Evolutionary conservation across 306 rosid species (phyloP), one percentile per base, ranked within the genome.

Genomic region (Gastrolobium bilobum): DNA sequence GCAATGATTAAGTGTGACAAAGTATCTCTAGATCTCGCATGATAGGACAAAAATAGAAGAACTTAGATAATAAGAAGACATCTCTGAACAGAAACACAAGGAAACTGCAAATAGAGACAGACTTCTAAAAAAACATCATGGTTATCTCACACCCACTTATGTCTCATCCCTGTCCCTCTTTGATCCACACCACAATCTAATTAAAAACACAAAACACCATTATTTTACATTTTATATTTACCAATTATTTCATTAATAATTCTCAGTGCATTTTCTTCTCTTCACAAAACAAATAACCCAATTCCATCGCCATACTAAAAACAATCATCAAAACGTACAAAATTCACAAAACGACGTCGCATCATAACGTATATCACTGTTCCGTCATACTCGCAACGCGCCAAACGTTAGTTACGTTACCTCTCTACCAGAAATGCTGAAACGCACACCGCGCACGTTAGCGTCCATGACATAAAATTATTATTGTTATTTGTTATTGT

Each of bases 31-130:
- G 64, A 62, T 72, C 48, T 34, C 4, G 11, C 4, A 61, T 34
- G 13, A 20, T 46, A 63, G 63, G 68, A 77, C 82, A 82, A 77
- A 68, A 60, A 10, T 63, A 43, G 56, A 70, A 42, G 11, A 74
- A 13, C 38, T 14, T 14, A 7, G 46, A 65, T 61, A 59, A 71
- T 67, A 51, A 38, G 57, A 80, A 54, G 75, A 35, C 79, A 61
- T 8, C n/a, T 58, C 51, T 26, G 53, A 35, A 42, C 71, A 52
- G 10, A 43, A 60, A 77, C 86, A 83, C 85, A 85, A 74, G 91
- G 78, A 78, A 81, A 68, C 64, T 83, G 73, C 86, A 63, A 82
- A 78, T 59, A 65, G 72, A 77, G 83, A 84, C 81, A 79, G 29
- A 67, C 4, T 60, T 79, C 5, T 63, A 52, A 44, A 46, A 62